phyloP scores from a whole-genome alignment of 2,329 filamentous ascomycete species.

The Hirsutella thompsonii region DNA sequence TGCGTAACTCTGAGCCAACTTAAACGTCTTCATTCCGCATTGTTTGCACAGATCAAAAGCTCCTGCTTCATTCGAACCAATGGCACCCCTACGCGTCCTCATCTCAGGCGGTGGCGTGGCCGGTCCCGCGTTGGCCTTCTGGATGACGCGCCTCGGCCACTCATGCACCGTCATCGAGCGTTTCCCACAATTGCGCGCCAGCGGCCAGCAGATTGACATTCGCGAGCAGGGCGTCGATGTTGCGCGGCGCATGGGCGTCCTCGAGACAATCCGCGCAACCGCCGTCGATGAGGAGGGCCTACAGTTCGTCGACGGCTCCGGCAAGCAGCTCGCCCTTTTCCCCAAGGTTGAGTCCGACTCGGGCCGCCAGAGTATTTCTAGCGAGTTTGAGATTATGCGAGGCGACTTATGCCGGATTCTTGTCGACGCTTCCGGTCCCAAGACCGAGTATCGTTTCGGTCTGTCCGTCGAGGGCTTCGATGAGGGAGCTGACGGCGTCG shows the following conservation, averaged over 20 bases:
- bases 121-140: slow-evolving; percentile 17
- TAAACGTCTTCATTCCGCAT: not conserved
- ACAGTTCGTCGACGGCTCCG: slow-evolving; percentile 26
- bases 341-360: slow-evolving; percentile 6
- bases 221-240: slow-evolving; percentile 26
- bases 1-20: not conserved
- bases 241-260: slow-evolving; percentile 25
- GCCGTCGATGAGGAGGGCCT: slow-evolving; percentile 36
- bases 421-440: slow-evolving; percentile 16
- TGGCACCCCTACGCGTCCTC: slow-evolving; percentile 7
- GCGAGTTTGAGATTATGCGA: slow-evolving; percentile 42
- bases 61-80: not conserved
- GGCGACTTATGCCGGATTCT: slow-evolving; percentile 34
- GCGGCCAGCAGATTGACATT: slow-evolving; percentile 33
- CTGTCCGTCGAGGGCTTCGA: not conserved
- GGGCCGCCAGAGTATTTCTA: slow-evolving; percentile 21
- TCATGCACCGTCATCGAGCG: slow-evolving; percentile 26
- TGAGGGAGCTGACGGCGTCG: not conserved
- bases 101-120: slow-evolving; percentile 21
- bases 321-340: slow-evolving; percentile 23
- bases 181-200: slow-evolving; percentile 12
- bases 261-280: slow-evolving; percentile 19
- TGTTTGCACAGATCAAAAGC: not conserved
- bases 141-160: slow-evolving; percentile 16
- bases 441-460: slow-evolving; percentile 8